These are phyloP conservation scores for Komagataella phaffii DNA, from an alignment of 805 yeast species.

Conservation along the genomic window DNA sequence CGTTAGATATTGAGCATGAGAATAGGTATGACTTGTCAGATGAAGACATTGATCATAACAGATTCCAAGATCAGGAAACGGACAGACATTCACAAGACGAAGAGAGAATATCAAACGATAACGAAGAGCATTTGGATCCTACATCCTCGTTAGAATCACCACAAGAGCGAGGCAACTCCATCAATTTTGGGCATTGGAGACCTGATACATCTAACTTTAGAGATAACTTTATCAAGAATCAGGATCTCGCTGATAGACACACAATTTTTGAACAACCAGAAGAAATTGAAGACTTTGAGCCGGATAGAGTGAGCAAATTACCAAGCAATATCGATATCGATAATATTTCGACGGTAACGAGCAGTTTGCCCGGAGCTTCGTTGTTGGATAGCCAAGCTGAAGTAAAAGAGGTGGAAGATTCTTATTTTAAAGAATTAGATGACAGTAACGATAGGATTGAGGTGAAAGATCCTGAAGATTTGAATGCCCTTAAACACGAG, in stretches of 20 bases:
- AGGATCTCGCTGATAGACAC: constrained; percentile 21
- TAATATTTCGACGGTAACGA: neutral
- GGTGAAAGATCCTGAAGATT: neutral
- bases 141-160: constrained; percentile 1
- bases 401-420: constrained; percentile 13
- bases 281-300: constrained; percentile 9
- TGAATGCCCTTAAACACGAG: constrained; percentile 1
- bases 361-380: constrained; percentile 17
- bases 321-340: neutral
- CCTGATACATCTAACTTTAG: constrained; percentile 40
- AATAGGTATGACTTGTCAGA: neutral
- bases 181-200: constrained; percentile 43
- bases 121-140: neutral
- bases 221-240: constrained; percentile 32
- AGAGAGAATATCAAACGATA: neutral
- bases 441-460: neutral
- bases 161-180: constrained; percentile 17
- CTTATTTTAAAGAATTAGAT: constrained; percentile 12
- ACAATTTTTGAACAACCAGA: constrained; percentile 14
- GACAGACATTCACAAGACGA: neutral
- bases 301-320: constrained; percentile 4
- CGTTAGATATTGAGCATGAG: neutral
- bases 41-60: neutral
- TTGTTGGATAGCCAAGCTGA: constrained; percentile 19
- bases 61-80: neutral